Percentiles rank a stretch among this genome's conserved stretches.
These are phyloP conservation scores for Aureobasidium sp. DNA, from an alignment of 2,329 filamentous ascomycete species.

Conservation along the genomic window DNA sequence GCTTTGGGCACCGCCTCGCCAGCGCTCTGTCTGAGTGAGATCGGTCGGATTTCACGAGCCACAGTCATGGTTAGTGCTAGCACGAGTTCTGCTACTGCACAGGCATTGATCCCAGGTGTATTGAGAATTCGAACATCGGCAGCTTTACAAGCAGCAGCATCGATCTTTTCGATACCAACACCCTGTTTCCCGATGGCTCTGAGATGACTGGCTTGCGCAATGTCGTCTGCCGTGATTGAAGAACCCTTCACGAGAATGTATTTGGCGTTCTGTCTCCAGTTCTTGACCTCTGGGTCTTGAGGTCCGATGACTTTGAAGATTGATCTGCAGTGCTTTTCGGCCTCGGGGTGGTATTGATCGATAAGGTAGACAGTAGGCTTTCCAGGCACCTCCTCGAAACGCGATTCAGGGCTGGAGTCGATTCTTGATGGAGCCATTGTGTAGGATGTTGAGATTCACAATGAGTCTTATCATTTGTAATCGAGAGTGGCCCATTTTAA, in stretches of 20 bases:
- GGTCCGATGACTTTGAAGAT: conserved; percentile 37
- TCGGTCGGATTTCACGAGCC: conserved; percentile 29
- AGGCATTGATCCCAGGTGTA: conserved; percentile 40
- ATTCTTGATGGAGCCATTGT: conserved; percentile 6
- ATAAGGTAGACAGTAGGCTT: conserved; percentile 23
- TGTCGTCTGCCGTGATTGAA: conserved; percentile 22
- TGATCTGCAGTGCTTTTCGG: conserved; percentile 27
- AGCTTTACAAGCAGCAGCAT: conserved; percentile 33
- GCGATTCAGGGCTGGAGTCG: neutral
- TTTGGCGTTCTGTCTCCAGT: conserved; percentile 38
- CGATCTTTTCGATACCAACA: conserved; percentile 43
- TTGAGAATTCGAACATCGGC: conserved; percentile 41
- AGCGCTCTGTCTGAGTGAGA: conserved; percentile 16
- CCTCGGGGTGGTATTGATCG: conserved; percentile 27
- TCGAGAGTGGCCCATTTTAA: no score
- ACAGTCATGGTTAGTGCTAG: conserved; percentile 28
- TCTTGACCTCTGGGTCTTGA: conserved; percentile 28
- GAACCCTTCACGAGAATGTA: conserved; percentile 37
- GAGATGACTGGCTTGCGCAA: conserved; percentile 27
- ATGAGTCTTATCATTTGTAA: no score
- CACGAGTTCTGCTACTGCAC: conserved; percentile 31
- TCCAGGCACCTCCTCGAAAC: neutral
- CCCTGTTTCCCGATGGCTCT: conserved; percentile 43
- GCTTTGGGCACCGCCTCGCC: conserved; percentile 34
- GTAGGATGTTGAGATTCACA: no score